These are phyloP conservation scores for Colletotrichum theobromicola DNA, from an alignment of 2,329 filamentous ascomycete species.

Conservation along the genomic window DNA sequence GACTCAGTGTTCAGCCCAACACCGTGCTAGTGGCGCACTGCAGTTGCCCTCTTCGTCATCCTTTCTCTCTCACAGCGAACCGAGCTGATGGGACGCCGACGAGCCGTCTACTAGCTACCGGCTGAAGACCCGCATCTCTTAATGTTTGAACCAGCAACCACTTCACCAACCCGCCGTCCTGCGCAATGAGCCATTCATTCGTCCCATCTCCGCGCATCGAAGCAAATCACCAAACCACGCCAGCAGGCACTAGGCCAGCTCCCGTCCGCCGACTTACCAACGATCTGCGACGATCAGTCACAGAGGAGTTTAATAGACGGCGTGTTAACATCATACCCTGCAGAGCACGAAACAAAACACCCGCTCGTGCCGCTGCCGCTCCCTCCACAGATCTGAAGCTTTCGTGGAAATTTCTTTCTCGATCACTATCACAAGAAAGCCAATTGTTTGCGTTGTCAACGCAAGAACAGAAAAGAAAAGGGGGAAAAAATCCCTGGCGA, in stretches of 20 bases:
- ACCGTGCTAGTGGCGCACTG: slow-evolving; percentile 1
- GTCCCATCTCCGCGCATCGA: slow-evolving; percentile 5
- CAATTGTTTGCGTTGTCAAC: too few relatives aligned
- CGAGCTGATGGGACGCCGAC: slow-evolving; percentile 19
- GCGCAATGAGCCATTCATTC: background rate
- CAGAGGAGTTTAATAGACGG: background rate
- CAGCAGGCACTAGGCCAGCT: background rate
- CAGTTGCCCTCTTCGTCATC: slow-evolving; percentile 9
- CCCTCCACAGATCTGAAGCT: background rate
- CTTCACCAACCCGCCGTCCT: background rate
- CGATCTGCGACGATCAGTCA: slow-evolving; percentile 6
- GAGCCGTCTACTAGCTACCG: slow-evolving; percentile 13
- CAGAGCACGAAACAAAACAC: slow-evolving; percentile 9
- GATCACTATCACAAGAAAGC: background rate
- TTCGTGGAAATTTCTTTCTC: background rate
- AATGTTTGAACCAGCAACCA: background rate
- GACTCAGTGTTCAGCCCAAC: background rate
- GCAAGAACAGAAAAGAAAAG: too few relatives aligned
- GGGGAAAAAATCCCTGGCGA: too few relatives aligned
- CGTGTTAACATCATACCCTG: background rate
- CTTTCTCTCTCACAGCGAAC: slow-evolving; percentile 2
- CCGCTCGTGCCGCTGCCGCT: slow-evolving; percentile 4
- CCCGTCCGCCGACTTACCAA: background rate
- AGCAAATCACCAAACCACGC: background rate
- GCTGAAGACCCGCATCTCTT: slow-evolving; percentile 1